Evolutionary conservation across 129 eudicot species (phyloP), one percentile per base, ranked within the genome.

Genomic region (Helianthus annuus): DNA sequence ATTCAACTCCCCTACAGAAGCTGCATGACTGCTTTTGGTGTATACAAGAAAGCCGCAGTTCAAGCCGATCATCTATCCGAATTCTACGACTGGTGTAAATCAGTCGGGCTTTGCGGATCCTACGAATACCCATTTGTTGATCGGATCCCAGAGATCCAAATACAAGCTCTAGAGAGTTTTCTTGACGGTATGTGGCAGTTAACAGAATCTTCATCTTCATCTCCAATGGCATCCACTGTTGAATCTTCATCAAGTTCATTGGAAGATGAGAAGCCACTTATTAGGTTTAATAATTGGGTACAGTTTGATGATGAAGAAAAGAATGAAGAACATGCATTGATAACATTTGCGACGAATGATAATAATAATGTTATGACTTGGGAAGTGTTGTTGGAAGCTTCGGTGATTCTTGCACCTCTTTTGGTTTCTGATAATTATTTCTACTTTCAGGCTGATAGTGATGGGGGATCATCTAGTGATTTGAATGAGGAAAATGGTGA

Each of bases 371-470:
- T 48, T 10, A 45, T 68, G 71, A 70, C 67, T 64, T 90, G 96
- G 96, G 90, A 90, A 78, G 83, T 77, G 27, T 78, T 90, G 42
- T 60, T 90, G 7, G 96, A 90, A 59, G 93, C 96, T 58, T 86
- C 96, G 2, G 73, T 78, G 67, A 64, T 78, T 44, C 79, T 87
- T 49, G 59, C 72, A 42, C 79, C 76, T 12, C 68, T 74, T 36
- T 49, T 80, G 36, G 79, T 58, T 66, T 69, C 73, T 27, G 76
- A 74, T 45, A 71, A 78, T 19, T 34, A 29, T 24, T 68, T 75
- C 53, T 69, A 58, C 70, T 69, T 69, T 68, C 68, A 56, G 72
- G 64, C 61, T 16, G 48, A 78, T 6, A 40, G 68, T 38, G 7
- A 69, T 42, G 76, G 51, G 5, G 36, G 55, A 27, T 39, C 56